Evolutionary conservation across 2,329 filamentous ascomycete species (phyloP).

Genomic region (Colletotrichum euphorbiae): DNA sequence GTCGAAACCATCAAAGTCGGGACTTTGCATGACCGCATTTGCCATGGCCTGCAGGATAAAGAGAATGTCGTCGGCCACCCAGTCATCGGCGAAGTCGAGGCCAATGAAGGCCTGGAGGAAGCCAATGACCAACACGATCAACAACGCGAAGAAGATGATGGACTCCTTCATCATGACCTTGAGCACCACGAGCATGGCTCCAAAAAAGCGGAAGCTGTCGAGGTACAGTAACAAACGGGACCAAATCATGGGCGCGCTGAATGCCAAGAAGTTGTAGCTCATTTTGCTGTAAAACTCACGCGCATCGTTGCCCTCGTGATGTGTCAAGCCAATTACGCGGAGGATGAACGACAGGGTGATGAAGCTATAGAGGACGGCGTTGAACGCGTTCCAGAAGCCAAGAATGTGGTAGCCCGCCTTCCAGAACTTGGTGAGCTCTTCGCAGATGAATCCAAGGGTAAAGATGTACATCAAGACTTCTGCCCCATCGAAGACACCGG

Average conservation of each 20-base stretch:
- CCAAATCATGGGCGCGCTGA: slow-evolving; percentile 97
- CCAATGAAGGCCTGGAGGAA: slow-evolving; percentile 97
- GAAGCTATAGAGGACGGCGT: slow-evolving; percentile 82
- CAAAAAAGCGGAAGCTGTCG: slow-evolving; percentile 94
- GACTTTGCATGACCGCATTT: slow-evolving; percentile 91
- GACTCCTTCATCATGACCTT: slow-evolving; percentile 96
- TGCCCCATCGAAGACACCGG: slow-evolving; percentile 84
- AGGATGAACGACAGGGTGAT: slow-evolving; percentile 82
- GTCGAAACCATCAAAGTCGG: slow-evolving; percentile 90
- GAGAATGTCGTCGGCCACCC: slow-evolving; percentile 72
- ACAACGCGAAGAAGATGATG: slow-evolving; percentile 93
- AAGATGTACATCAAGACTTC: slow-evolving; percentile 91
- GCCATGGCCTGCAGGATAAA: slow-evolving; percentile 87
- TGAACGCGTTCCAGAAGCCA: slow-evolving; percentile 98
- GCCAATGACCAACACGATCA: slow-evolving; percentile 83
- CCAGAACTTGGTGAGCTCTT: slow-evolving; percentile 90
- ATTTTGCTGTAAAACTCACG: slow-evolving; percentile 78
- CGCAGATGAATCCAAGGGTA: slow-evolving; percentile 89
- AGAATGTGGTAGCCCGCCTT: slow-evolving; percentile 94
- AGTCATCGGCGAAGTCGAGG: slow-evolving; percentile 83
- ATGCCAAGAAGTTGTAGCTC: slow-evolving; percentile 94
- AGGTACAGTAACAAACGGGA: slow-evolving; percentile 90
- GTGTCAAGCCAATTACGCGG: slow-evolving; percentile 80
- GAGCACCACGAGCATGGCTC: slow-evolving; percentile 96
- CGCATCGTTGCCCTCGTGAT: slow-evolving; percentile 62